phyloP scores from a whole-genome alignment of 2,329 filamentous ascomycete genomes.

The Aspergillus floridensis region DNA sequence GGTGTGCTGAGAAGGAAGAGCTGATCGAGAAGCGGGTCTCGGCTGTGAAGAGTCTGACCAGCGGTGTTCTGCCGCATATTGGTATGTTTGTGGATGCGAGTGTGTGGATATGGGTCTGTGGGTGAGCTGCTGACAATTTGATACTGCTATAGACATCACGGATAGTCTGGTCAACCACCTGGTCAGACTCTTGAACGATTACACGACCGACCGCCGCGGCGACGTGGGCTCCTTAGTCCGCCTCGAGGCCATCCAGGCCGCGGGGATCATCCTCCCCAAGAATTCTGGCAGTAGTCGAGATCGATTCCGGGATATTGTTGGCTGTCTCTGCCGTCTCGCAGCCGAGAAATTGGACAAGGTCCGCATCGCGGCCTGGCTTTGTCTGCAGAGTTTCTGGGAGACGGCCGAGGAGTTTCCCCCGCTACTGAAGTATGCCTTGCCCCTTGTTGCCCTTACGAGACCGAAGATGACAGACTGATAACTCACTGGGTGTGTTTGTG shows the following conservation, averaged over 20 bases:
- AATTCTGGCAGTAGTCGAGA: background rate
- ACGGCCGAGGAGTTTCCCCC: conserved; percentile 32
- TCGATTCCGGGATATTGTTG: conserved; percentile 23
- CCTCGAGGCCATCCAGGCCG: conserved; percentile 69
- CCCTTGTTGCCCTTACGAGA: too few relatives aligned
- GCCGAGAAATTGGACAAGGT: conserved; percentile 90
- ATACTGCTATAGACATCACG: conserved; percentile 25
- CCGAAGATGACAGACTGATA: conserved; percentile 17
- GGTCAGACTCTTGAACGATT: conserved; percentile 67
- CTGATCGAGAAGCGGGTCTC: conserved; percentile 42
- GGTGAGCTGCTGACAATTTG: conserved; percentile 18
- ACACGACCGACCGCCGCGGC: conserved; percentile 83
- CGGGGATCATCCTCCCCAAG: conserved; percentile 44
- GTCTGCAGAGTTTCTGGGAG: conserved; percentile 42
- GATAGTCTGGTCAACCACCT: conserved; percentile 31
- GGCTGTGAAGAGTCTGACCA: conserved; percentile 40
- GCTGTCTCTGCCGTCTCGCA: conserved; percentile 63
- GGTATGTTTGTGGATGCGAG: conserved; percentile 24
- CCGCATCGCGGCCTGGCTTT: conserved; percentile 54
- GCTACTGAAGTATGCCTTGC: conserved; percentile 50
- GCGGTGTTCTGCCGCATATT: conserved; percentile 37
- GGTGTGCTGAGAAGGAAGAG: conserved; percentile 36
- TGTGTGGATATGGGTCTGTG: too few relatives aligned
- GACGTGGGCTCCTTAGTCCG: conserved; percentile 87
- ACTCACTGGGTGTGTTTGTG: conserved; percentile 15